A percentile compares a stretch with the other conserved stretches of the same genome.
Evolutionary conservation across 2,329 filamentous ascomycete species (phyloP).

Genomic region (Teratosphaeria destructans): DNA sequence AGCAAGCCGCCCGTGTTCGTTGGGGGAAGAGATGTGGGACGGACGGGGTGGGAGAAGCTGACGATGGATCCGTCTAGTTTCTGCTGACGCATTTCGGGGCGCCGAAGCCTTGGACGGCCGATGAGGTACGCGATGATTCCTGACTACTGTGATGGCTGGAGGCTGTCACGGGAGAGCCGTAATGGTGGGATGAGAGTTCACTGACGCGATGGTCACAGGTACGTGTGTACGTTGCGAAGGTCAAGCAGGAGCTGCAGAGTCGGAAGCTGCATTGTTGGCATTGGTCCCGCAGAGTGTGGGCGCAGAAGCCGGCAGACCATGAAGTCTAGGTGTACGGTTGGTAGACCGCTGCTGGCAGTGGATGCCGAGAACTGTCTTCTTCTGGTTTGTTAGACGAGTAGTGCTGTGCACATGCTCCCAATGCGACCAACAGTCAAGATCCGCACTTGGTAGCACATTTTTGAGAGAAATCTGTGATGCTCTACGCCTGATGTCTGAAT

Average conservation of each 20-base stretch:
- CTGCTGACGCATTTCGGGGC: conserved; percentile 25
- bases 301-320: not conserved
- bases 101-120: conserved; percentile 28
- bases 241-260: conserved; percentile 30
- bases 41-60: not conserved
- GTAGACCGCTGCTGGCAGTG: no score
- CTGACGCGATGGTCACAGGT: conserved; percentile 21
- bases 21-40: no score
- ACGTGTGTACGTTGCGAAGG: conserved; percentile 34
- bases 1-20: no score
- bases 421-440: no score
- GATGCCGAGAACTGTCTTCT: no score
- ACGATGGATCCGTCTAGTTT: not conserved
- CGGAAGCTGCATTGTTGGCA: conserved; percentile 31
- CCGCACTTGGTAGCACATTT: no score
- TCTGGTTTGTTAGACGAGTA: no score
- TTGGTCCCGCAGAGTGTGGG: not conserved
- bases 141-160: conserved; percentile 29
- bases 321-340: no score
- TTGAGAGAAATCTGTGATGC: no score
- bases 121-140: conserved; percentile 29
- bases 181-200: conserved; percentile 13
- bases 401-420: no score
- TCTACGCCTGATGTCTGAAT: no score
- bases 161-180: conserved; percentile 12